Evolutionary conservation across 345 rosid genomes (phyloP).

Genomic region (Punica granatum): DNA sequence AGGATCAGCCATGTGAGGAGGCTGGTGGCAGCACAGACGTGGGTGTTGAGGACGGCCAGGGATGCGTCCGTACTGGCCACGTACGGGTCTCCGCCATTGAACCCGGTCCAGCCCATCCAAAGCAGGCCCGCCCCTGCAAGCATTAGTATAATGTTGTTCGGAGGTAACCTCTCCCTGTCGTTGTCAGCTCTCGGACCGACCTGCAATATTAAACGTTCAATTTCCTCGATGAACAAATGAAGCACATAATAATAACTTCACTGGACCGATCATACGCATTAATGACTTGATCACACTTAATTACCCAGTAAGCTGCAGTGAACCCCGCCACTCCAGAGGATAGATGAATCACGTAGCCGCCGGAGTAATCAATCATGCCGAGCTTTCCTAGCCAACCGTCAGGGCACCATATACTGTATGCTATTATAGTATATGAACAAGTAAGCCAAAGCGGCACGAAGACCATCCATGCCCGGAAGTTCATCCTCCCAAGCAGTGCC

Average conservation of each 20-base stretch:
- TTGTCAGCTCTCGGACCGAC: slow-evolving; percentile 45
- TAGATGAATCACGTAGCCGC: slow-evolving; percentile 49
- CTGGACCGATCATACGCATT: no score
- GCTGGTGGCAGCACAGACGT: slow-evolving; percentile 39
- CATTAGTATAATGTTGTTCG: slow-evolving; percentile 41
- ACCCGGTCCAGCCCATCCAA: slow-evolving; percentile 63
- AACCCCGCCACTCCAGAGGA: slow-evolving; percentile 44
- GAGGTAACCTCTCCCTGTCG: slow-evolving; percentile 34
- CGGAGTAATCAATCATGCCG: slow-evolving; percentile 43
- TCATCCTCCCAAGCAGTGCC: slow-evolving; percentile 42
- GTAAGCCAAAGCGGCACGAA: slow-evolving; percentile 49
- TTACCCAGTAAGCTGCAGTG: slow-evolving; percentile 50
- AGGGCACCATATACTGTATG: slow-evolving; percentile 41
- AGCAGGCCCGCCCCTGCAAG: slow-evolving; percentile 50
- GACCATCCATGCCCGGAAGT: slow-evolving; percentile 39
- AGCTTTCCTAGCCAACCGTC: slow-evolving; percentile 40
- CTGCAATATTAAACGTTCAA: slow-evolving; percentile 3
- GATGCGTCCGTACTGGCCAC: slow-evolving; percentile 26
- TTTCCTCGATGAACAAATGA: no score
- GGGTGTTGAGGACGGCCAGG: slow-evolving; percentile 48
- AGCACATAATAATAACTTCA: no score
- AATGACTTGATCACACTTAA: not conserved
- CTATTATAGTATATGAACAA: slow-evolving; percentile 27
- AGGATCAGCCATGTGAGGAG: slow-evolving; percentile 40
- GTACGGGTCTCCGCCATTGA: slow-evolving; percentile 44